Conservation (phyloP, 2,329 filamentous ascomycete species). For the Drechmeria coniospora region DNA sequence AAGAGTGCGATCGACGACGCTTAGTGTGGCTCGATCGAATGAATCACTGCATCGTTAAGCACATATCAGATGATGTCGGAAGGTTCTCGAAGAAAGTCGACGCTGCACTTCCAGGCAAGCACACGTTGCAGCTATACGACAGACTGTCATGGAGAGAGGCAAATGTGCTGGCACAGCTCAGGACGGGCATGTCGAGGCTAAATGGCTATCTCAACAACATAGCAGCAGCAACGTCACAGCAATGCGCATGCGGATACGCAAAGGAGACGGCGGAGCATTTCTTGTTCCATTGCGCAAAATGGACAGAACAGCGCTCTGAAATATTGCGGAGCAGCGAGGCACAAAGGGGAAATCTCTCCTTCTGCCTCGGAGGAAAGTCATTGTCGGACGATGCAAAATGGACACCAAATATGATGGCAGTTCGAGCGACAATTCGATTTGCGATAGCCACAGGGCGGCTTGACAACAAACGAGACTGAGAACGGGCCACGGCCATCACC, state of each 20-base stretch:
- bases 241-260: conserved; percentile 6
- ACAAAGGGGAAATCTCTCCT: conserved; percentile 6
- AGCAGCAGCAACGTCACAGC: conserved; percentile 3
- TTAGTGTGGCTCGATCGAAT: conserved; percentile 3
- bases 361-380: conserved; percentile 10
- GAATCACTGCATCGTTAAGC: conserved; percentile 1
- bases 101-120: conserved; percentile 5
- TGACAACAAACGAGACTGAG: conserved; percentile 4
- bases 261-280: conserved; percentile 6
- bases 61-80: conserved; percentile 6
- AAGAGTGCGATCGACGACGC: conserved; percentile 5
- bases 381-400: conserved; percentile 9
- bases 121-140: conserved; percentile 8
- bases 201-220: conserved; percentile 6
- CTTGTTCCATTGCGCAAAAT: conserved; percentile 6
- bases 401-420: conserved; percentile 14
- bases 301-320: conserved; percentile 4
- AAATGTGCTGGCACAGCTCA: conserved; percentile 7
- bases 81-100: conserved; percentile 7
- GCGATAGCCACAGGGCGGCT: conserved; percentile 13
- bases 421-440: conserved; percentile 14
- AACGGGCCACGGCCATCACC: conserved; percentile 1
- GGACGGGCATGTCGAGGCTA: conserved; percentile 7
- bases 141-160: conserved; percentile 6
- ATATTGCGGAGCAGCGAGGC: conserved; percentile 4